phyloP scores from a whole-genome alignment of 2,329 filamentous ascomycete genomes.

The Pyrenophora teres region DNA sequence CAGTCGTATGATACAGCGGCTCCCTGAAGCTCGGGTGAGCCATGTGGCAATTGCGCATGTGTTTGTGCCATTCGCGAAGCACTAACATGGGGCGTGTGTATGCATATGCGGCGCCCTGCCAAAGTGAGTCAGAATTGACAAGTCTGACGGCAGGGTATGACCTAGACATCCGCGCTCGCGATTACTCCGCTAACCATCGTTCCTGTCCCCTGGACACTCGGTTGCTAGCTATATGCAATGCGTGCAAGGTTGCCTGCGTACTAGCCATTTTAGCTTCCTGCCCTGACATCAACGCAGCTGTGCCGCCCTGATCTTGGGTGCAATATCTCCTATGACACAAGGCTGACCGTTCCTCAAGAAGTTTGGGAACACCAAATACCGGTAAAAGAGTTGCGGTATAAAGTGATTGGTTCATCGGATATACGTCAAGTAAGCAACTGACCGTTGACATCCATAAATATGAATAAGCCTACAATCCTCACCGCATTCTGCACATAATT shows the following conservation, averaged over 20 bases:
- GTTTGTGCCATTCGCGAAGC: conserved; percentile 1
- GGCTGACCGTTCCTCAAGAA: conserved; percentile 13
- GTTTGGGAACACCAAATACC: conserved; percentile 1
- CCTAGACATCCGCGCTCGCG: conserved; percentile 1
- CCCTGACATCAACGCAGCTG: conserved; percentile 6
- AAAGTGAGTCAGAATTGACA: neutral
- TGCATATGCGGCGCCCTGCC: neutral
- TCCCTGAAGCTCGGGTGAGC: conserved; percentile 4
- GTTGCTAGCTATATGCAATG: conserved; percentile 1
- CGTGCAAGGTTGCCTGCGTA: neutral
- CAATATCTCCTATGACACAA: conserved; percentile 7
- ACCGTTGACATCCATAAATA: conserved; percentile 13
- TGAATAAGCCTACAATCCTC: conserved; percentile 10
- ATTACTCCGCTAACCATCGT: neutral
- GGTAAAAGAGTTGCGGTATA: conserved; percentile 11
- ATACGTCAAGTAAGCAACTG: conserved; percentile 15
- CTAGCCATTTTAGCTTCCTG: conserved; percentile 1
- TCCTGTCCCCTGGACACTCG: neutral
- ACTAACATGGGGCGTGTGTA: conserved; percentile 1
- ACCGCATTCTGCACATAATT: conserved; percentile 5
- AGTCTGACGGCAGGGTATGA: neutral
- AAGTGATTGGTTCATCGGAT: conserved; percentile 8
- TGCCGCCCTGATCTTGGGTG: conserved; percentile 4
- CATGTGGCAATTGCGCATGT: conserved; percentile 14
- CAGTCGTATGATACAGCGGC: conserved; percentile 1